Base-by-base conservation (phyloP, 2,329 filamentous ascomycete genomes). In the Botrytis galanthina region DNA sequence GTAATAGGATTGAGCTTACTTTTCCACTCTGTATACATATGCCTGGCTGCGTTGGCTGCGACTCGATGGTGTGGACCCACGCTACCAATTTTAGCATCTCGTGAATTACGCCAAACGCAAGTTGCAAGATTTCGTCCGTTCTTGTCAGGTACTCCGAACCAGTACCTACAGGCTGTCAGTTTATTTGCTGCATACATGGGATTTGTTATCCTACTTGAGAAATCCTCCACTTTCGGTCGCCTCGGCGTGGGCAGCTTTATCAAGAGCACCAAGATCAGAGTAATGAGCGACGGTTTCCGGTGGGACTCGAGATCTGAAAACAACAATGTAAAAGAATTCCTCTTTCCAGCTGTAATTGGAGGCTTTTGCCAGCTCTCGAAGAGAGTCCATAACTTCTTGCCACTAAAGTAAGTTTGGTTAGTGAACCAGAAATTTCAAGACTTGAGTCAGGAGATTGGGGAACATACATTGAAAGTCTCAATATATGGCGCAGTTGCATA, bases 61-160 rank as follows among this genome's bases (percentile, higher is more conserved):
- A 92, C 84, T 73, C 84, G 83, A 81, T 89, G 87, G 73, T 90
- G 90, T 66, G 87, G 86, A 20, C 89, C 89, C 71, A 85, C 82
- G 44, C 88, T 89, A 74, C 89, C 90, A 75, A 85, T 85, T 77
- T 84, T 85, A 54, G 90, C 90, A 79, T 91, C 88, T 59, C 87
- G 84, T 61, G 85, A 84, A 46, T 86, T 87, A 76, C 88, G 85
- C 90, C 90, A 92, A 74, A 92, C 81, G 81, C 90, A 94, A 67
- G 94, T 97, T 61, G 95, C 95, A 78, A 98, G 82, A 83, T 97
- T 97, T 79, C 89, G 86, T 75, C 91, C 87, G 70, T 92, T 85
- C 61, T 82, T 84, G 83, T 97, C 90, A 32, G 92, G 91, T 48
- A 84, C 86, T 3, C 94, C 93, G 82, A 97, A 97, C 94, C 95